Conservation (phyloP, 305 asterid genomes). For the Rubia peregrina region DNA sequence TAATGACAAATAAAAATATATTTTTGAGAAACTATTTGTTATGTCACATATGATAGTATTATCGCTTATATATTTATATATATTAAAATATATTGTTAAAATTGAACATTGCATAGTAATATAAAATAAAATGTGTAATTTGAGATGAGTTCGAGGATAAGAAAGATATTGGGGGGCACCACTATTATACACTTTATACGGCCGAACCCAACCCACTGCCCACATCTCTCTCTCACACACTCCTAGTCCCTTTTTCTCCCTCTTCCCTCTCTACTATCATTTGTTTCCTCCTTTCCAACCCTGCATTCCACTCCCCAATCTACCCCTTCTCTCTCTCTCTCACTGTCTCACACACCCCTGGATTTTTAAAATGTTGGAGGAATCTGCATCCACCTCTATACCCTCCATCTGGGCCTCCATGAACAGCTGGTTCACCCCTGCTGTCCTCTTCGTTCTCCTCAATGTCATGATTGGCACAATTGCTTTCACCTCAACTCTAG, state of each 20-base stretch:
- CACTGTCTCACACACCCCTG: slow-evolving; percentile 6
- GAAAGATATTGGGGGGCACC: too few species aligned
- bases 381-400: slow-evolving; percentile 41
- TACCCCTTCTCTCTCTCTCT: slow-evolving; percentile 8
- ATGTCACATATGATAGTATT: too few species aligned
- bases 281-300: slow-evolving; percentile 22
- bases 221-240: not conserved
- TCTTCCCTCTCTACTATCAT: not conserved
- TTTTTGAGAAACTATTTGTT: too few species aligned
- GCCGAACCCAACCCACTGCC: not conserved
- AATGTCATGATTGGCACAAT: slow-evolving; percentile 76
- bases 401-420: slow-evolving; percentile 70
- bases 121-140: too few species aligned
- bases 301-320: slow-evolving; percentile 16
- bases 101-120: too few species aligned
- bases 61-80: too few species aligned
- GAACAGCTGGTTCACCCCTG: slow-evolving; percentile 89
- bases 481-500: slow-evolving; percentile 41
- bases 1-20: too few species aligned
- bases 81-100: too few species aligned
- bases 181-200: too few species aligned
- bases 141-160: too few species aligned
- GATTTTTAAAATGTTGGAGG: slow-evolving; percentile 43
- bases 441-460: slow-evolving; percentile 70
- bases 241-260: slow-evolving; percentile 1